Conservation (phyloP, 805 yeast species). For the Metschnikowia shivogae region DNA sequence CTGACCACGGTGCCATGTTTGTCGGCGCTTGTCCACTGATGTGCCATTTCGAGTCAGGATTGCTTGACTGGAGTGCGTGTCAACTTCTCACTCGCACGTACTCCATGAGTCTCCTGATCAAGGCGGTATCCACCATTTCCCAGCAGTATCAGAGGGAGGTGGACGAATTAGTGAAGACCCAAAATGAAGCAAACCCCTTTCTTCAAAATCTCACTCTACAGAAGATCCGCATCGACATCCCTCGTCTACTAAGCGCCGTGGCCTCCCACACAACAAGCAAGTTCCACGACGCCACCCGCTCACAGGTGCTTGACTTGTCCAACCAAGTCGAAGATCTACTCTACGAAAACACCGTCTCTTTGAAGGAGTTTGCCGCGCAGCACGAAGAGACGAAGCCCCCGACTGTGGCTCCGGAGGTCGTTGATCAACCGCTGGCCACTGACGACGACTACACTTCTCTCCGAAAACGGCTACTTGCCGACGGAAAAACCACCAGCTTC, state of each 20-base stretch:
- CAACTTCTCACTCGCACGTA: neutral
- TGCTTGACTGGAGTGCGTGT: too few relatives aligned
- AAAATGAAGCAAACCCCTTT: constrained; percentile 8
- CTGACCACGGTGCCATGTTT: too few relatives aligned
- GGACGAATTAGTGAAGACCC: neutral
- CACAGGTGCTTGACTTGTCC: constrained; percentile 8
- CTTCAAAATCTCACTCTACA: constrained; percentile 11
- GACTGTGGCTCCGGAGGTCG: neutral
- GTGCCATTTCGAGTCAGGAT: too few relatives aligned
- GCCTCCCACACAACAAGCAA: constrained; percentile 10
- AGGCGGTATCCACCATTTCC: constrained; percentile 3
- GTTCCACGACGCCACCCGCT: constrained; percentile 2
- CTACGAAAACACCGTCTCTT: neutral
- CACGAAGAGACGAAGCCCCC: neutral
- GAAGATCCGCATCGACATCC: constrained; percentile 15
- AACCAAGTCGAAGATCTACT: constrained; percentile 10
- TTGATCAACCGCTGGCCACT: neutral
- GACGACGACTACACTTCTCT: constrained; percentile 14
- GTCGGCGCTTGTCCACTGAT: too few relatives aligned
- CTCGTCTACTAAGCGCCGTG: constrained; percentile 13
- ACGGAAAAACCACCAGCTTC: constrained; percentile 12
- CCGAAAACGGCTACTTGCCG: constrained; percentile 15
- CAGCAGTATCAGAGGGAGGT: constrained; percentile 10
- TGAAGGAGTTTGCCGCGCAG: neutral
- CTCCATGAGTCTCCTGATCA: neutral